phyloP scores from a whole-genome alignment of 2,329 filamentous ascomycete species.

The Fusarium sp. region DNA sequence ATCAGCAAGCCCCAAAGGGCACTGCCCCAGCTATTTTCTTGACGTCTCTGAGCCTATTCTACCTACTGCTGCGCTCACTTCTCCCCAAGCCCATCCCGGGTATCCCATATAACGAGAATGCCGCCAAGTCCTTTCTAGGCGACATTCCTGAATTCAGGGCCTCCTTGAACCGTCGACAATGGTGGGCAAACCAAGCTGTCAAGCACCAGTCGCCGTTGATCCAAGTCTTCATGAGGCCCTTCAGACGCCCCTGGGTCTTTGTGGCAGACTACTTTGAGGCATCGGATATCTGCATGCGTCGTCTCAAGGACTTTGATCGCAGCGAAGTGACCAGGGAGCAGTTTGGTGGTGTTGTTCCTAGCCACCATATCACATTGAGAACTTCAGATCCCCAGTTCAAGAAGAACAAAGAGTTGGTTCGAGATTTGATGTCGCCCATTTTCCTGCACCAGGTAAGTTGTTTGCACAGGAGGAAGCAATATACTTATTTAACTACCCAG shows the following conservation, averaged over 20 bases:
- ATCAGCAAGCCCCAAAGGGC: constrained; percentile 1
- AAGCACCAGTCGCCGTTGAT: constrained; percentile 26
- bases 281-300: constrained; percentile 29
- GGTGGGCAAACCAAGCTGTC: constrained; percentile 20
- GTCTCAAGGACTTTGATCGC: constrained; percentile 34
- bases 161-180: constrained; percentile 13
- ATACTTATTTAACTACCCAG: constrained; percentile 11
- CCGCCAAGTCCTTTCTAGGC: constrained; percentile 26
- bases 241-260: constrained; percentile 25
- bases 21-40: neutral
- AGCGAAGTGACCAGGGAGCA: neutral
- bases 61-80: neutral
- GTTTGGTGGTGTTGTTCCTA: constrained; percentile 6
- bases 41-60: neutral
- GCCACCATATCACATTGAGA: constrained; percentile 18
- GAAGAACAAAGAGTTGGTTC: constrained; percentile 35
- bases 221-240: constrained; percentile 32
- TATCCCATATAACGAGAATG: constrained; percentile 27
- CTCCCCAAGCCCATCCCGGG: constrained; percentile 32
- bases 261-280: constrained; percentile 33
- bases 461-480: neutral
- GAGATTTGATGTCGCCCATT: constrained; percentile 30
- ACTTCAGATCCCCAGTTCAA: constrained; percentile 30
- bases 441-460: constrained; percentile 27
- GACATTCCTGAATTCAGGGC: constrained; percentile 24